These are phyloP conservation scores for Wickerhamomyces ciferrii DNA, from an alignment of 805 yeast species.

Conservation along the genomic window DNA sequence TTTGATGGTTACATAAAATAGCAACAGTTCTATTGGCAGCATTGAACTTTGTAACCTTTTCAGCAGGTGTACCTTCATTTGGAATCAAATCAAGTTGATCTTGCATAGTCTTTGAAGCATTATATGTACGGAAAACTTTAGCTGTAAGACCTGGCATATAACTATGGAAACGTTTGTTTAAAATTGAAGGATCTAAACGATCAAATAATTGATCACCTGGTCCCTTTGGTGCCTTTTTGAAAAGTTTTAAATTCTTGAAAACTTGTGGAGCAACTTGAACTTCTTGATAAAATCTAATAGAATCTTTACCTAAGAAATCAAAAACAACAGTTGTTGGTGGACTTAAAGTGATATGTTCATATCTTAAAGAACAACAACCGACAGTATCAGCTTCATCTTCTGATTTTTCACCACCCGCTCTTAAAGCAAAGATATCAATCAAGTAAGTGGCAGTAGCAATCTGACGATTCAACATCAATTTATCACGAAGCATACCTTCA, in stretches of 20 bases:
- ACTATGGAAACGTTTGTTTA: constrained; percentile 82
- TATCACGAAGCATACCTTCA: constrained; percentile 59
- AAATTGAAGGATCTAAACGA: constrained; percentile 74
- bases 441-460: constrained; percentile 91
- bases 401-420: constrained; percentile 98
- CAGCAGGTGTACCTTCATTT: constrained; percentile 84
- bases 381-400: constrained; percentile 98
- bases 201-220: constrained; percentile 94
- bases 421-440: constrained; percentile 86
- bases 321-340: constrained; percentile 85
- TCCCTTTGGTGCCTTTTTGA: constrained; percentile 82
- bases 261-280: constrained; percentile 91
- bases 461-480: constrained; percentile 80
- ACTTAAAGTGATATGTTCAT: constrained; percentile 78
- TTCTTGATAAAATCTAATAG: constrained; percentile 86
- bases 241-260: constrained; percentile 80
- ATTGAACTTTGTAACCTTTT: constrained; percentile 80
- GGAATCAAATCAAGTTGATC: constrained; percentile 82
- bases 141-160: constrained; percentile 95
- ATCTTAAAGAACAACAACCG: constrained; percentile 93
- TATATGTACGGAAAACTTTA: constrained; percentile 94
- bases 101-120: constrained; percentile 96
- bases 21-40: constrained; percentile 97
- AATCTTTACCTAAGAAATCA: constrained; percentile 94
- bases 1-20: constrained; percentile 93